Percentiles rank a stretch among this genome's conserved stretches.
Evolutionary conservation across 2,329 filamentous ascomycete species (phyloP).

Genomic region (Penicillium oxalicum): DNA sequence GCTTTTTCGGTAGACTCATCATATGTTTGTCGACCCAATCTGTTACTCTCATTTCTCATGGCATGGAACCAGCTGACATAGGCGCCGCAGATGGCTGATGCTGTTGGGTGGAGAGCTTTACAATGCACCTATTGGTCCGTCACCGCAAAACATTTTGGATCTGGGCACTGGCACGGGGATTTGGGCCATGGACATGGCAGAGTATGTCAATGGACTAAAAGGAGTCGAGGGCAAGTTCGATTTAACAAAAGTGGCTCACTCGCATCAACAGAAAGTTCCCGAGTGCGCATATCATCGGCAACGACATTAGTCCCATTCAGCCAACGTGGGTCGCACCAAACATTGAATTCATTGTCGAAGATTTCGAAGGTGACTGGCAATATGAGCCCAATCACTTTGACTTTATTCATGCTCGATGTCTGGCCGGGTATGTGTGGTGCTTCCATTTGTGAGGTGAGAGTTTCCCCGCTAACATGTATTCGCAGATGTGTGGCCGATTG

Average conservation of each 20-base stretch:
- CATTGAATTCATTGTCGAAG: constrained; percentile 28
- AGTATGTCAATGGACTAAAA: constrained; percentile 13
- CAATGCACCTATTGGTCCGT: constrained; percentile 15
- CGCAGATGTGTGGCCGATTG: constrained; percentile 15
- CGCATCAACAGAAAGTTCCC: constrained; percentile 24
- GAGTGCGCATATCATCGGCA: constrained; percentile 31
- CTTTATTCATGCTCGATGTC: constrained; percentile 27
- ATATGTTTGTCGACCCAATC: constrained; percentile 10
- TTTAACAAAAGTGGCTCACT: too few relatives aligned
- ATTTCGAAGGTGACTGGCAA: constrained; percentile 26
- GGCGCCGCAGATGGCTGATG: constrained; percentile 18
- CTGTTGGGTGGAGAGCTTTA: constrained; percentile 21
- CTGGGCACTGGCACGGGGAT: constrained; percentile 41
- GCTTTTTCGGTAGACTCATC: constrained; percentile 14
- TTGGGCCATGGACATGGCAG: constrained; percentile 40
- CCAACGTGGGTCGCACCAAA: constrained; percentile 30
- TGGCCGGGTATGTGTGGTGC: constrained; percentile 21
- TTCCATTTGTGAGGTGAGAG: background rate
- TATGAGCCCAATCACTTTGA: constrained; percentile 24
- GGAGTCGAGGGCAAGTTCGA: too few relatives aligned
- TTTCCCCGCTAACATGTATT: background rate
- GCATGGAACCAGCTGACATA: constrained; percentile 13
- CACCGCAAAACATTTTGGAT: constrained; percentile 32
- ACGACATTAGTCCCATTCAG: constrained; percentile 38
- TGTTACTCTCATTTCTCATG: background rate